Percentiles rank a stretch among this genome's conserved stretches.
These are phyloP conservation scores for Penicillium argentinense DNA, from an alignment of 495 filamentous ascomycete species.

Conservation along the genomic window DNA sequence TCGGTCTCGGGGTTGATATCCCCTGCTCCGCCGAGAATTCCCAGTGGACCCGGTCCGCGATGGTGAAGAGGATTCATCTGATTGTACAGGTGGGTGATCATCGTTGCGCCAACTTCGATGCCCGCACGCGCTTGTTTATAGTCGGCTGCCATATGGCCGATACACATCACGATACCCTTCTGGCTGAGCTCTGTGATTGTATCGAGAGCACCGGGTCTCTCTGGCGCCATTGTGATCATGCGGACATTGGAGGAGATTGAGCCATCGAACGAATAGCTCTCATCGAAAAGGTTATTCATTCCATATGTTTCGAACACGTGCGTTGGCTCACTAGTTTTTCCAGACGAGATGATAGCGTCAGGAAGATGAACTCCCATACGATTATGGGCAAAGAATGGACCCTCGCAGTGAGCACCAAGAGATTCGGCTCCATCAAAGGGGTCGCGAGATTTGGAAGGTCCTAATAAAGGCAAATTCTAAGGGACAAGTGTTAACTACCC, in stretches of 20 bases:
- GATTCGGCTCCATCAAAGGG: conserved; percentile 56
- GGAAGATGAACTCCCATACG: conserved; percentile 65
- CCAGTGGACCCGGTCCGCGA: conserved; percentile 61
- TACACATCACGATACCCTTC: conserved; percentile 52
- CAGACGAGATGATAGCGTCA: conserved; percentile 40
- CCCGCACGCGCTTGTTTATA: conserved; percentile 60
- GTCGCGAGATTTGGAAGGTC: conserved; percentile 46
- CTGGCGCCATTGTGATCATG: conserved; percentile 69
- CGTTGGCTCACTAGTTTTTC: conserved; percentile 8
- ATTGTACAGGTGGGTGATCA: conserved; percentile 79
- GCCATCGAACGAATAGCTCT: background rate
- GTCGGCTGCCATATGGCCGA: conserved; percentile 68
- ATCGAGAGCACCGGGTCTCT: conserved; percentile 51
- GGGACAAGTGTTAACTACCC: background rate
- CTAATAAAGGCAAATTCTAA: conserved; percentile 54
- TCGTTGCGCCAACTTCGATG: conserved; percentile 58
- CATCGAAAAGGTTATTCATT: conserved; percentile 7
- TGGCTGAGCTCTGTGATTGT: conserved; percentile 52
- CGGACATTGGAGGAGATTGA: conserved; percentile 41
- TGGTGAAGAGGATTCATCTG: conserved; percentile 74
- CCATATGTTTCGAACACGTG: conserved; percentile 6
- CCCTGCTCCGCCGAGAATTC: conserved; percentile 1
- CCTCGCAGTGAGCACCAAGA: conserved; percentile 72
- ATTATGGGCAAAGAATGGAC: conserved; percentile 65
- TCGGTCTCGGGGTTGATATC: conserved; percentile 2